Evolutionary conservation across 139 green algal genomes (phyloP), one percentile per base, ranked within the genome.

Genomic region (Auxenochlorella pyrenoidosa): DNA sequence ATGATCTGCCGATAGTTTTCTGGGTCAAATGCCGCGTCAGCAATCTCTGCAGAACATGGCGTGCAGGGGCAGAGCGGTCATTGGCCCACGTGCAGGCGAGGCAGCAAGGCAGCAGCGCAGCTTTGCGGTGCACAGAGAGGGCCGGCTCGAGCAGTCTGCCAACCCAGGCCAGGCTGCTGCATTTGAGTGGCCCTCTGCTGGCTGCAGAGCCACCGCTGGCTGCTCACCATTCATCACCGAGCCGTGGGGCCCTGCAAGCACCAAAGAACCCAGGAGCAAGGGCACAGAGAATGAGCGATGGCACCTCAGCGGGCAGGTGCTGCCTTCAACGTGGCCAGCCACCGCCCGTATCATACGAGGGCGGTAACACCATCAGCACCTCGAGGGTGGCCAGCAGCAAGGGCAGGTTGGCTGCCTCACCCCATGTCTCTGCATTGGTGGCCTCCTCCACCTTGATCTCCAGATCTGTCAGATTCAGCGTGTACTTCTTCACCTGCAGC

Each of bases 401-500:
- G 32, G n/a, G 16, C 43, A 63, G 1, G 44, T 1, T 16, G n/a
- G n/a, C n/a, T 3, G 40, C 22, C 78, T 71, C 51, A 85, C 79
- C 84, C 96, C 96, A 99, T 18, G 94, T 93, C 44, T 99, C 95
- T 51, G 94, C 94, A 85, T 96, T 98, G 8, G 96, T 99, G 2
- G 96, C 96, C 72, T 98, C 91, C 75, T 96, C 92, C 12, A 97
- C 94, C 79, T 97, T 96, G 1, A 97, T 51, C 80, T 98, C 95
- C 41, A 96, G 83, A 12, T 95, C 93, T 3, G 90, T 93, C 44
- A 98, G 85, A 60, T 96, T 96, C 18, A 95, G 68, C 0, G 95
- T 92, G 59, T 91, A 90, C 84, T 95, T 92, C 78, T 95, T 95
- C 30, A 93, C 92, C 75, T 81, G 75, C 43, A 63, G 41, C 22